A percentile compares a stretch with the other conserved stretches of the same genome.
Conservation (phyloP, 805 yeast species). For the Starmerella bombi region DNA sequence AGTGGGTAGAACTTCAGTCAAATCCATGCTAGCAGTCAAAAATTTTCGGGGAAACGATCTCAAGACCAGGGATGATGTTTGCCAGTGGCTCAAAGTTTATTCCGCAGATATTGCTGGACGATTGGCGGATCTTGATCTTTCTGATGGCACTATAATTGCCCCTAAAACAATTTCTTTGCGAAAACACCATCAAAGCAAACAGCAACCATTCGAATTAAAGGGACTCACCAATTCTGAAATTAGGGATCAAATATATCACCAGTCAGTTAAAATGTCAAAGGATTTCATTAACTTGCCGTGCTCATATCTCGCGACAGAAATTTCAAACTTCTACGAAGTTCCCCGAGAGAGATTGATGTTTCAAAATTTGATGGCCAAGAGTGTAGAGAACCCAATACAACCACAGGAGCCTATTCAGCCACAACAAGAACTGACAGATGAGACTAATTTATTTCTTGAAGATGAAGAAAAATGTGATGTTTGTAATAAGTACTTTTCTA, state of each 20-base stretch:
- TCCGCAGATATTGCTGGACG: constrained; percentile 65
- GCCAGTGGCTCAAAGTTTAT: constrained; percentile 72
- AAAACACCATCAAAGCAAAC: constrained; percentile 9
- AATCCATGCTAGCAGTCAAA: constrained; percentile 82
- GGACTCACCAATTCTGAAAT: constrained; percentile 4
- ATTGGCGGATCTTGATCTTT: constrained; percentile 61
- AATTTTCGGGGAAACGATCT: constrained; percentile 50
- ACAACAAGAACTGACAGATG: constrained; percentile 2
- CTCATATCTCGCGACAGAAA: constrained; percentile 13
- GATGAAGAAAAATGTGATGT: constrained; percentile 21
- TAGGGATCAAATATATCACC: constrained; percentile 8
- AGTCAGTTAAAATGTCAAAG: constrained; percentile 8
- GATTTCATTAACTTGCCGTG: constrained; percentile 13
- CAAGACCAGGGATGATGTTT: constrained; percentile 40
- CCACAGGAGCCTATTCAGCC: background rate
- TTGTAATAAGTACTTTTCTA: constrained; percentile 21
- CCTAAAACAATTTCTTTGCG: constrained; percentile 45
- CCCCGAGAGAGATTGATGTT: constrained; percentile 16
- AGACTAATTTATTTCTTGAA: constrained; percentile 12
- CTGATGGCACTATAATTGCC: constrained; percentile 32
- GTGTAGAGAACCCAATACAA: background rate
- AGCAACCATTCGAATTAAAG: constrained; percentile 6
- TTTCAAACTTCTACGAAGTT: constrained; percentile 14
- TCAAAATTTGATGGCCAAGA: background rate
- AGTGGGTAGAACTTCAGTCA: constrained; percentile 45